A percentile compares a stretch with the other conserved stretches of the same genome.
phyloP scores from a whole-genome alignment of 371 early-diverging fungal genomes.

The Rhizopus delemar region DNA sequence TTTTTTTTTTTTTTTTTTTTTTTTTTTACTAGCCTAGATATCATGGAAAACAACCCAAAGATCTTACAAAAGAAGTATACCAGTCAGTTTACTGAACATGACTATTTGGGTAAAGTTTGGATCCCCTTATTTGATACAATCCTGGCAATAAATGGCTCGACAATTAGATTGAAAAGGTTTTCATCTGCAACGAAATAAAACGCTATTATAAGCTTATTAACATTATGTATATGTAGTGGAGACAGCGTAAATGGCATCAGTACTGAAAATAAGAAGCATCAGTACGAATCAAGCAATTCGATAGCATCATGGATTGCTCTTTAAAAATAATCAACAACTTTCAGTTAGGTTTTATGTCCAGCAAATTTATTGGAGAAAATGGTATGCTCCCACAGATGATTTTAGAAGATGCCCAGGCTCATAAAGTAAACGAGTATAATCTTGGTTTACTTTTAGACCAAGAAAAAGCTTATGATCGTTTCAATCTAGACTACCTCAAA shows the following conservation, averaged over 20 bases:
- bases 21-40: slow-evolving; percentile 6
- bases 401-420: slow-evolving; percentile 10
- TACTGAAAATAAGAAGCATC: slow-evolving; percentile 8
- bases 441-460: slow-evolving; percentile 22
- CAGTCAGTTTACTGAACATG: slow-evolving; percentile 3
- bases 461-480: slow-evolving; percentile 21
- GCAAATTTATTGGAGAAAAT: slow-evolving; percentile 16
- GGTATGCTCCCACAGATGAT: slow-evolving; percentile 2
- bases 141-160: slow-evolving; percentile 8
- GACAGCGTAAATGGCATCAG: slow-evolving; percentile 10
- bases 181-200: not conserved
- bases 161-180: slow-evolving; percentile 10
- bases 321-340: too few relatives aligned
- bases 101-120: slow-evolving; percentile 4
- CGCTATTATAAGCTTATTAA: not conserved
- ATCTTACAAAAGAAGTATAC: slow-evolving; percentile 4
- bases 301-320: too few relatives aligned
- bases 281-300: slow-evolving; percentile 4
- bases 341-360: slow-evolving; percentile 6
- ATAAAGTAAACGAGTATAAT: not conserved
- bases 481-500: slow-evolving; percentile 18
- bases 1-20: not conserved
- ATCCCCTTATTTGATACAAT: slow-evolving; percentile 4
- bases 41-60: slow-evolving; percentile 3
- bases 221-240: slow-evolving; percentile 8